phyloP scores from a whole-genome alignment of 129 eudicot genomes.

The Chrysanthemum lavandulifolium region DNA sequence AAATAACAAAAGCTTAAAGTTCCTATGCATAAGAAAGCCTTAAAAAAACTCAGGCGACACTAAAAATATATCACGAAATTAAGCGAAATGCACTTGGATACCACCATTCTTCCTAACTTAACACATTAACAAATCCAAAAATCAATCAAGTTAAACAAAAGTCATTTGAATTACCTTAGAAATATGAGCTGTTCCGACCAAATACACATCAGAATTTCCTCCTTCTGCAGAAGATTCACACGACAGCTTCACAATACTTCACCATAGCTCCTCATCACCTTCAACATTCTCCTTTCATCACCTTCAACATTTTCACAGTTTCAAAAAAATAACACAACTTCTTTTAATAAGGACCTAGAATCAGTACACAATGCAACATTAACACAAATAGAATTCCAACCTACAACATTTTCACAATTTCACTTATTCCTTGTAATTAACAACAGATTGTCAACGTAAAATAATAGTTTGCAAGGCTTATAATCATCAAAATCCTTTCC shows the following conservation, averaged over 20 bases:
- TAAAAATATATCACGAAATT: background rate
- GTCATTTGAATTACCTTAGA: slow-evolving; percentile 52
- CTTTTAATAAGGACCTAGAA: too few species aligned
- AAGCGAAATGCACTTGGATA: background rate
- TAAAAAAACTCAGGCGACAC: background rate
- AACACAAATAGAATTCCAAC: too few species aligned
- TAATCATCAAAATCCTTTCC: too few species aligned
- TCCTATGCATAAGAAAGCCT: slow-evolving; percentile 4
- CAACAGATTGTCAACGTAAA: too few species aligned
- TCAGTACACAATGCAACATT: too few species aligned
- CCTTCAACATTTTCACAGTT: slow-evolving; percentile 25
- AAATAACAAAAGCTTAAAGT: slow-evolving; percentile 1
- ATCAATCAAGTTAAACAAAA: background rate
- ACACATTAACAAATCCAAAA: background rate
- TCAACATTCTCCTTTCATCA: slow-evolving; percentile 34
- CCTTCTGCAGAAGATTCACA: slow-evolving; percentile 73
- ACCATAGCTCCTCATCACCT: slow-evolving; percentile 63
- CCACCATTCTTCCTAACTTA: background rate
- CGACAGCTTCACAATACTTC: slow-evolving; percentile 53
- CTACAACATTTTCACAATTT: too few species aligned
- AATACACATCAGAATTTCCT: slow-evolving; percentile 71
- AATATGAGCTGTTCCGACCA: slow-evolving; percentile 93
- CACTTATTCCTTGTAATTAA: too few species aligned
- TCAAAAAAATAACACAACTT: too few species aligned
- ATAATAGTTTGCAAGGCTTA: too few species aligned